Base-by-base conservation (phyloP, 306 rosid genomes). In the Dryas drummondii region DNA sequence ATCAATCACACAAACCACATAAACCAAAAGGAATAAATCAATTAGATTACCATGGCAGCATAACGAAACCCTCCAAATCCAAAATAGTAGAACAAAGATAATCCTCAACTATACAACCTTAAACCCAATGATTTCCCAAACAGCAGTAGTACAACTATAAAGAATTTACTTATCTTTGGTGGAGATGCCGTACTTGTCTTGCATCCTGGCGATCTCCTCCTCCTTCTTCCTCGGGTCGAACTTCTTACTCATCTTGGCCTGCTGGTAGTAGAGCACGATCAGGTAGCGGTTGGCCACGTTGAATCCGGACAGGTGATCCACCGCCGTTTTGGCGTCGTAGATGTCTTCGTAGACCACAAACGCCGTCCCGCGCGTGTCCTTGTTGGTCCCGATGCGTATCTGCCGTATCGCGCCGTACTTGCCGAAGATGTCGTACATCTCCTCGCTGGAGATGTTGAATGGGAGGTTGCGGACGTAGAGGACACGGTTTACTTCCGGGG, bases 371-470 rank as follows among this genome's bases (percentile, higher is more conserved):
- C 98, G 86, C 0, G 98, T 94, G 81, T 94, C 98, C 88, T 91
- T 94, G 88, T 79, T 91, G 10, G 94, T 91, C 0, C 97, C 98
- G 27, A 94, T 81, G 4, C 98, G 96, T 48, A 91, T 94, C 94
- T 94, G 98, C 27, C 98, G 87, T 13, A 94, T 91, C 17, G 97
- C 97, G 0, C 98, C 98, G 89, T 94, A 94, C 64, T 94, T 94
- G 51, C 98, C 98, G 67, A 94, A 94, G 26, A 94, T 94, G 32
- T 94, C 98, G 87, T 94, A 94, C 97, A 94, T 94, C 91, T 94
- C 98, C 66, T 94, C 97, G 84, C 98, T 91, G 4, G 98, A 86
- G 9, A 93, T 93, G 85, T 91, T 93, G 90, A 93, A 93, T 0
- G 98, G 98, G 0, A 94, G 88, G 80, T 94, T 94, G 0, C 98